Percentiles rank a stretch among this genome's conserved stretches.
Conservation (phyloP, 805 yeast genomes). For the Hanseniaspora jakobsenii region DNA sequence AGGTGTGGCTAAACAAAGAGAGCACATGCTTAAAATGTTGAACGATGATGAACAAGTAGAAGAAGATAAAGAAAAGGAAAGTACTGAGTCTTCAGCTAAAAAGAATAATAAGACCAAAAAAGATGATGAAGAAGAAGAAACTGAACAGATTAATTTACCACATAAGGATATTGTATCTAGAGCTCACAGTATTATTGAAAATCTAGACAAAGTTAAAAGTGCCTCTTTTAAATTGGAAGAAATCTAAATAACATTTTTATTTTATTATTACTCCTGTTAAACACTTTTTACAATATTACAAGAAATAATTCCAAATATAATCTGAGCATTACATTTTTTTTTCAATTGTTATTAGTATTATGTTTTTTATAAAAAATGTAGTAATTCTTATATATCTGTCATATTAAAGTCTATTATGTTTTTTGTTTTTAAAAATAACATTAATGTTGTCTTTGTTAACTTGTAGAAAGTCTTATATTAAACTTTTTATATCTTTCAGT, state of each 20-base stretch:
- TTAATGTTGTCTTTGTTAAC: too few species aligned
- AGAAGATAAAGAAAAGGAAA: constrained; percentile 9
- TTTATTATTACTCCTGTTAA: background rate
- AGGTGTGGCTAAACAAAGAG: constrained; percentile 21
- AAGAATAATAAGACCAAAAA: too few species aligned
- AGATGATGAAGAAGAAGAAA: constrained; percentile 4
- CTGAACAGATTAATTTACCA: constrained; percentile 19
- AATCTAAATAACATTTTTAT: background rate
- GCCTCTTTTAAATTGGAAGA: constrained; percentile 3
- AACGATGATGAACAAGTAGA: constrained; percentile 17
- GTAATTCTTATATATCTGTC: too few species aligned
- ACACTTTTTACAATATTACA: background rate
- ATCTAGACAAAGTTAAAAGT: constrained; percentile 15
- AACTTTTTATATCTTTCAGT: too few species aligned
- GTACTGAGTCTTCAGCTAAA: too few species aligned
- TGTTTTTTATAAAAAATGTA: too few species aligned
- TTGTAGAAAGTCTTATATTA: too few species aligned
- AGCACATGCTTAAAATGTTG: constrained; percentile 21
- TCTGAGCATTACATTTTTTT: background rate
- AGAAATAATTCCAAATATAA: too few species aligned
- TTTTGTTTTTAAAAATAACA: too few species aligned
- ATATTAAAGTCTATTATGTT: too few species aligned
- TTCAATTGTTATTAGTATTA: too few species aligned
- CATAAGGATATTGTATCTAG: constrained; percentile 22
- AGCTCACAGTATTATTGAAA: constrained; percentile 18